A percentile compares a stretch with the other conserved stretches of the same genome.
These are phyloP conservation scores for Colletotrichum godetiae DNA, from an alignment of 2,329 filamentous ascomycete species.

Conservation along the genomic window DNA sequence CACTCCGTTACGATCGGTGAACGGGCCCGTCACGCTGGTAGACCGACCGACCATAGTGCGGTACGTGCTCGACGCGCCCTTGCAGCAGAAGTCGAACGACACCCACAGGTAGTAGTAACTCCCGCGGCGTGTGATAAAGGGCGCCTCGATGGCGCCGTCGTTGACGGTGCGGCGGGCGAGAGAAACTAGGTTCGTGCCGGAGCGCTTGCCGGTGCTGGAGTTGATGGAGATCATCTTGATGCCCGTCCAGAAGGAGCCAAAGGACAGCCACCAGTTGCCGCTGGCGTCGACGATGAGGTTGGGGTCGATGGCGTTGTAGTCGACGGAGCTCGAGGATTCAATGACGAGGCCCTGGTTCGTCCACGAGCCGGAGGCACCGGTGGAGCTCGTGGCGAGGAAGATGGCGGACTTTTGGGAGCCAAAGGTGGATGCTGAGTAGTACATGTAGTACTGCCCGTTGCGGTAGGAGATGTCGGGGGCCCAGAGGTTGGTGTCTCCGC, in stretches of 20 bases:
- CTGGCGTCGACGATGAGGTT: slow-evolving; percentile 43
- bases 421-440: slow-evolving; percentile 47
- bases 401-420: slow-evolving; percentile 43
- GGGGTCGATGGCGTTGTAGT: slow-evolving; percentile 45
- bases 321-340: slow-evolving; percentile 37
- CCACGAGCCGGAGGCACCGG: slow-evolving; percentile 44
- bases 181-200: slow-evolving; percentile 38
- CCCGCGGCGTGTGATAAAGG: slow-evolving; percentile 43
- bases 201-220: slow-evolving; percentile 41
- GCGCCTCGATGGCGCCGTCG: slow-evolving; percentile 43
- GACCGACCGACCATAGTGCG: slow-evolving; percentile 47
- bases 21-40: slow-evolving; percentile 43
- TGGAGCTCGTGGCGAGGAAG: slow-evolving; percentile 45
- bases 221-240: slow-evolving; percentile 44
- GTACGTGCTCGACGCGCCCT: slow-evolving; percentile 44
- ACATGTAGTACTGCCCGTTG: slow-evolving; percentile 45
- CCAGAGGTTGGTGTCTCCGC: slow-evolving; percentile 48
- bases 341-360: slow-evolving; percentile 43
- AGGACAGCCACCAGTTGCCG: slow-evolving; percentile 46
- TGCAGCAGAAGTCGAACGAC: slow-evolving; percentile 46
- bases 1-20: slow-evolving; percentile 41
- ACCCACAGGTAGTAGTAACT: slow-evolving; percentile 48
- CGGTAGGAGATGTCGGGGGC: slow-evolving; percentile 65
- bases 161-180: slow-evolving; percentile 40
- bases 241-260: slow-evolving; percentile 47